Conservation (phyloP, 371 early-diverging fungal genomes). For the Encephalitozoon hellem region DNA sequence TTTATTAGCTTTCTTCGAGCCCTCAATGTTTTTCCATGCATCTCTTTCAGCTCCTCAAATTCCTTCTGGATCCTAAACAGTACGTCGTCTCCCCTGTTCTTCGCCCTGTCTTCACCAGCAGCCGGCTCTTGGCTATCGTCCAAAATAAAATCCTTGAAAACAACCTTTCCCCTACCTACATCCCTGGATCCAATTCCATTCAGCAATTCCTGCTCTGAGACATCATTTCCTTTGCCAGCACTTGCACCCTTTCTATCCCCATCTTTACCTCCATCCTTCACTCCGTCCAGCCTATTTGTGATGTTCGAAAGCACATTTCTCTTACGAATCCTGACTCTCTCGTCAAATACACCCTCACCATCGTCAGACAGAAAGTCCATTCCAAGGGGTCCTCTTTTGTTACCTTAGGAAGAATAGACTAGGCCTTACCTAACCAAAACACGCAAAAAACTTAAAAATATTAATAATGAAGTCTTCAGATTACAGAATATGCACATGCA, state of each 20-base stretch:
- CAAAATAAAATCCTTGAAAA: conserved; percentile 27
- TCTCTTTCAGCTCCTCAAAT: conserved; percentile 44
- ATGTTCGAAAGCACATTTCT: not conserved
- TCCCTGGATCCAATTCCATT: not conserved
- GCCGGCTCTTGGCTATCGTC: not conserved
- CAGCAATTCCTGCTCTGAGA: not conserved
- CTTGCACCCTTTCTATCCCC: not conserved
- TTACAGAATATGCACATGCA: not conserved
- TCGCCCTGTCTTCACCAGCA: not conserved
- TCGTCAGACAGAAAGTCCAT: not conserved
- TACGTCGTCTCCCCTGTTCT: conserved; percentile 8
- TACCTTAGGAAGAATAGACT: not conserved
- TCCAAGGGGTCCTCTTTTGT: not conserved
- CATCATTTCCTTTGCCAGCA: conserved; percentile 11
- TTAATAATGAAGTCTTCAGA: not conserved
- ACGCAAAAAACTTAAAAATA: not conserved
- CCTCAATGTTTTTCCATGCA: conserved; percentile 34
- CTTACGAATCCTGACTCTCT: not conserved
- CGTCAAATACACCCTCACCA: not conserved
- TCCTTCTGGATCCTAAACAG: conserved; percentile 40
- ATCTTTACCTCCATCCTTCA: no score
- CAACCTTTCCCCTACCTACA: conserved; percentile 13
- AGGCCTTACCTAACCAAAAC: not conserved
- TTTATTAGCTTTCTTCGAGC: conserved; percentile 37
- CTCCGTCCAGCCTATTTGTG: conserved; percentile 6